A percentile compares a stretch with the other conserved stretches of the same genome.
These are phyloP conservation scores for Coniochaeta prunicola DNA, from an alignment of 2,329 filamentous ascomycete species.

Conservation along the genomic window DNA sequence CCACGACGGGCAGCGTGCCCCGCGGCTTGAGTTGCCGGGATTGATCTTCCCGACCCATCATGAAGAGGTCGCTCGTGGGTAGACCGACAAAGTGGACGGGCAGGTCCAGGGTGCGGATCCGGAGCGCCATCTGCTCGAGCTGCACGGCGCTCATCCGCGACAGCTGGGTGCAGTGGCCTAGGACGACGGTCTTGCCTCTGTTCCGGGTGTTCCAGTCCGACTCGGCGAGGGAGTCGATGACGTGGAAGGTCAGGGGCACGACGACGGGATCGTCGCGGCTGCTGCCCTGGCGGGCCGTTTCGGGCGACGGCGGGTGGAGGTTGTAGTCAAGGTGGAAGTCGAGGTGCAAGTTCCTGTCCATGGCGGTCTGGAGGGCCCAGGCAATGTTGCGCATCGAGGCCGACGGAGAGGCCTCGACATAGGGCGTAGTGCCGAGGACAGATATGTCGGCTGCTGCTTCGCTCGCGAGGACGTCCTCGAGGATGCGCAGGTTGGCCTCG, in stretches of 20 bases:
- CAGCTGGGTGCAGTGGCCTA: constrained; percentile 64
- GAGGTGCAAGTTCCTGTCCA: constrained; percentile 45
- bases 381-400: constrained; percentile 49
- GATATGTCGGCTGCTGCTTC: constrained; percentile 34
- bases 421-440: constrained; percentile 61
- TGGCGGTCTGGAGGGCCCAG: constrained; percentile 52
- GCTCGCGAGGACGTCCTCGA: constrained; percentile 22
- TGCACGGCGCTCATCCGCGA: constrained; percentile 44
- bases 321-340: constrained; percentile 71
- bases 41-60: constrained; percentile 56
- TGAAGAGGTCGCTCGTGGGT: constrained; percentile 65
- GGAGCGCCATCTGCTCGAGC: constrained; percentile 38
- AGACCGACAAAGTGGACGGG: constrained; percentile 62
- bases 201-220: constrained; percentile 37
- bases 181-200: constrained; percentile 41
- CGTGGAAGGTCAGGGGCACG: constrained; percentile 43
- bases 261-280: too few relatives aligned
- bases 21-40: background rate
- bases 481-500: constrained; percentile 41
- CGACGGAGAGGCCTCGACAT: constrained; percentile 50
- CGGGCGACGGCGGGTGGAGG: constrained; percentile 38
- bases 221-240: constrained; percentile 41
- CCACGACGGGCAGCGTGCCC: background rate
- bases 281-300: too few relatives aligned
- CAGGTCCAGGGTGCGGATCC: constrained; percentile 38